Conservation (phyloP, 306 rosid genomes). For the Styphnolobium japonicum region DNA sequence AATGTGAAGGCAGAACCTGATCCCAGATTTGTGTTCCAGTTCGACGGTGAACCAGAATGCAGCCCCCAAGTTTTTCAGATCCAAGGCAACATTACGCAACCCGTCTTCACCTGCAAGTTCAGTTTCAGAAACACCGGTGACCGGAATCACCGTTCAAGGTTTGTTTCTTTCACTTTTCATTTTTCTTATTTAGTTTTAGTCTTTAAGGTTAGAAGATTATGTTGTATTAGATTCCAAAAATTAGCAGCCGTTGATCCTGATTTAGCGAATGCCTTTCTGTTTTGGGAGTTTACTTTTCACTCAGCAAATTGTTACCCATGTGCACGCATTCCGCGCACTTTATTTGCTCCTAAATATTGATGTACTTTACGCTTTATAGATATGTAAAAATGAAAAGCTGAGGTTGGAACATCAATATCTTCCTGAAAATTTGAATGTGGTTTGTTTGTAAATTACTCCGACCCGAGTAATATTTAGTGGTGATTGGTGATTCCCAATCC, state of each 20-base stretch:
- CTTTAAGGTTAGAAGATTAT: background rate
- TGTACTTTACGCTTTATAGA: conserved; percentile 29
- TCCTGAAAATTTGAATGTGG: background rate
- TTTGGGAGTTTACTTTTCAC: background rate
- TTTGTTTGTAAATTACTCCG: conserved; percentile 1
- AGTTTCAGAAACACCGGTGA: conserved; percentile 63
- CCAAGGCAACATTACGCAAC: conserved; percentile 66
- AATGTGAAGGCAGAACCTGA: conserved; percentile 71
- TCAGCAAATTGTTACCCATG: background rate
- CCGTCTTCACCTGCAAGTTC: conserved; percentile 75
- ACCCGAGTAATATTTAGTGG: too few species aligned
- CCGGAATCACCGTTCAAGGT: conserved; percentile 64
- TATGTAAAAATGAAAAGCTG: background rate
- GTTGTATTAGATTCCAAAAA: background rate
- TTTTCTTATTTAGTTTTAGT: background rate
- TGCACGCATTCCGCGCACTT: conserved; percentile 2
- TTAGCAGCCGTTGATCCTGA: background rate
- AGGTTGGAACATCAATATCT: background rate
- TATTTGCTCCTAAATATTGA: background rate
- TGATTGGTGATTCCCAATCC: background rate
- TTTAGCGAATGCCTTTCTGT: background rate
- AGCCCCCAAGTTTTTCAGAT: conserved; percentile 78
- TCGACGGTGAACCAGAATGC: conserved; percentile 77
- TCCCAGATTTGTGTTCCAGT: conserved; percentile 71
- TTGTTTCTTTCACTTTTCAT: background rate